These are phyloP conservation scores for Fragosphaeria purpurea DNA, from an alignment of 2,329 filamentous ascomycete genomes.

Conservation along the genomic window DNA sequence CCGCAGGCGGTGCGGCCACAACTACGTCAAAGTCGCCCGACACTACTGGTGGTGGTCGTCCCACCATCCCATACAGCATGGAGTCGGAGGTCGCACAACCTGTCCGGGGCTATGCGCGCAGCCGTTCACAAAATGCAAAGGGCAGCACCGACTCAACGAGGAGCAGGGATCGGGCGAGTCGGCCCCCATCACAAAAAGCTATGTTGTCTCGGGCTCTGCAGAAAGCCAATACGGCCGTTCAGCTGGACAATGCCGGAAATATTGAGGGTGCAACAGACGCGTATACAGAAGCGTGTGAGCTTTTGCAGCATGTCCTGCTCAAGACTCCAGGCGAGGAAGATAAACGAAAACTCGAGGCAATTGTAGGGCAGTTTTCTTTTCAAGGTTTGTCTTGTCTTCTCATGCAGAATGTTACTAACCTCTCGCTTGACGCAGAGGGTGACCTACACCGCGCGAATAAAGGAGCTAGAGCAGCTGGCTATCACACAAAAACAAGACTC, in stretches of 20 bases:
- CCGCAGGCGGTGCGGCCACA: constrained; percentile 2
- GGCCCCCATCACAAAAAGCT: constrained; percentile 70
- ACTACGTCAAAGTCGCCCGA: constrained; percentile 1
- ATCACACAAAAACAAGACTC: constrained; percentile 43
- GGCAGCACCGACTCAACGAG: constrained; percentile 33
- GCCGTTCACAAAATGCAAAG: constrained; percentile 35
- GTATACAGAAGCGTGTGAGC: constrained; percentile 80
- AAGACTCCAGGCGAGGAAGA: constrained; percentile 81
- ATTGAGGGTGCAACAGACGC: constrained; percentile 84
- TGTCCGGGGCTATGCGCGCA: constrained; percentile 31
- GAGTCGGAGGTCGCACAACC: constrained; percentile 16
- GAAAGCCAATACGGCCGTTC: constrained; percentile 90
- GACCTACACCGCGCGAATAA: constrained; percentile 84
- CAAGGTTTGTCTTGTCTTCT: not conserved
- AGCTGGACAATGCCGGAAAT: constrained; percentile 93
- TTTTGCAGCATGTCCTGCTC: constrained; percentile 79
- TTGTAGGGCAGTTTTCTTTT: constrained; percentile 48
- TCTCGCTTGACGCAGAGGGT: constrained; percentile 47
- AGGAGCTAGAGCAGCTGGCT: constrained; percentile 68
- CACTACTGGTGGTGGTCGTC: not conserved
- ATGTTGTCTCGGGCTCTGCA: constrained; percentile 95
- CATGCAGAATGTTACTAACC: not conserved
- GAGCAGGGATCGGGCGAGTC: constrained; percentile 24
- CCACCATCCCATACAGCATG: constrained; percentile 24
- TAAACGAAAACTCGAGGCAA: constrained; percentile 80